Evolutionary conservation across 352 stramenopile genomes (phyloP).

Genomic region (Pythium periplocum): DNA sequence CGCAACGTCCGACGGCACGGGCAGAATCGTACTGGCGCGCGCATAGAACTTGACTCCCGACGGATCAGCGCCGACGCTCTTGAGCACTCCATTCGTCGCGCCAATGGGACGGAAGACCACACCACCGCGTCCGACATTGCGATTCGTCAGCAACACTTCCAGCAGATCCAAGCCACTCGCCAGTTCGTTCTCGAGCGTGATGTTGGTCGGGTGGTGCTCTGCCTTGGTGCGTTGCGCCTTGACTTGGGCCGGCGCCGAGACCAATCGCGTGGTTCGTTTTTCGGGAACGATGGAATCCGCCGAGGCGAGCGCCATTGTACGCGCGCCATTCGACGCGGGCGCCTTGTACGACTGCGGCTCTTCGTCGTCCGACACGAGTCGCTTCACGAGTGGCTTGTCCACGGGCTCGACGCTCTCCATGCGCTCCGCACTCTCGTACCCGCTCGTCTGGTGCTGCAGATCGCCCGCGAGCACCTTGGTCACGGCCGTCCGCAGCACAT

Average conservation of each 20-base stretch:
- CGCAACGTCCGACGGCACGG: slow-evolving; percentile 60
- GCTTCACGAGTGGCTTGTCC: background rate
- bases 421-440: background rate
- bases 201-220: slow-evolving; percentile 58
- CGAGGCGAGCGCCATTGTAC: slow-evolving; percentile 4
- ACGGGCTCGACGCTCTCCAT: no score
- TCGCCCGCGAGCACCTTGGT: slow-evolving; percentile 14
- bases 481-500: slow-evolving; percentile 53
- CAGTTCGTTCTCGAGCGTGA: slow-evolving; percentile 74
- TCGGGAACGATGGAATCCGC: slow-evolving; percentile 3
- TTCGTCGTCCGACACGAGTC: no score
- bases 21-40: slow-evolving; percentile 58
- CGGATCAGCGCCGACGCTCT: slow-evolving; percentile 44
- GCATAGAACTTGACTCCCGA: slow-evolving; percentile 38
- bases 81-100: slow-evolving; percentile 47
- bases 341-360: background rate
- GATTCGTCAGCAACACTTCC: slow-evolving; percentile 44
- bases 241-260: slow-evolving; percentile 15
- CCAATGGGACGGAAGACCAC: slow-evolving; percentile 58
- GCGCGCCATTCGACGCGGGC: background rate
- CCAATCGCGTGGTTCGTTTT: slow-evolving; percentile 14
- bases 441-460: background rate
- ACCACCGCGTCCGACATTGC: slow-evolving; percentile 18
- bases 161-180: slow-evolving; percentile 59
- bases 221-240: slow-evolving; percentile 29